Conservation (phyloP, 257 asterid species). For the Nicotiana otophora region DNA sequence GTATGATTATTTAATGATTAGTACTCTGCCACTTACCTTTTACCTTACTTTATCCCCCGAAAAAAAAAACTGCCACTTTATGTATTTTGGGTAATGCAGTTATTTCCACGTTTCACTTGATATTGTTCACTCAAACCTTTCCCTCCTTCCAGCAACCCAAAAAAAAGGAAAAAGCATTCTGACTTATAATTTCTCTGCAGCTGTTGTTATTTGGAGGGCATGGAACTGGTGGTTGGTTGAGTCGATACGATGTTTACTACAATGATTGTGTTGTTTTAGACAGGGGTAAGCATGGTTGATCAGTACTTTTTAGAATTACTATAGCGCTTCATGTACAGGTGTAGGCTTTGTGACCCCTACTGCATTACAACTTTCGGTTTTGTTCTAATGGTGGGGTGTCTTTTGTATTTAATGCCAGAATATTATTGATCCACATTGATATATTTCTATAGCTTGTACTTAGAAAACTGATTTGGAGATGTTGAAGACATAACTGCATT, state of each 20-base stretch:
- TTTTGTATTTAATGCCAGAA: not conserved
- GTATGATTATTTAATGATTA: not conserved
- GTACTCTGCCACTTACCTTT: not conserved
- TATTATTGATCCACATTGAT: not conserved
- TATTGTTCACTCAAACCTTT: not conserved
- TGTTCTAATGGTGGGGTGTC: not conserved
- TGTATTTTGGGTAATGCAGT: not conserved
- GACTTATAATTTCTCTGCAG: slow-evolving; percentile 38
- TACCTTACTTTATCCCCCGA: not conserved
- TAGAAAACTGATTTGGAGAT: not conserved
- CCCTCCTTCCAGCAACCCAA: not conserved
- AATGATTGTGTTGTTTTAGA: slow-evolving; percentile 88
- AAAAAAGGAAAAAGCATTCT: not conserved
- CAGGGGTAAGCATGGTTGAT: slow-evolving; percentile 56
- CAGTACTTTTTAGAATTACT: not conserved
- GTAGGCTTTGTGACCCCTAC: not conserved
- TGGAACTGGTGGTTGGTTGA: slow-evolving; percentile 99
- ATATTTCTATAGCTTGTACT: not conserved
- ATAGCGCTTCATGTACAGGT: not conserved
- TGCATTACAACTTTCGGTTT: not conserved
- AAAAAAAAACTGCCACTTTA: not conserved
- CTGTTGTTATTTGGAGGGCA: slow-evolving; percentile 97
- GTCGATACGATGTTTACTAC: slow-evolving; percentile 91
- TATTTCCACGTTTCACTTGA: not conserved
- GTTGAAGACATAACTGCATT: not conserved